Base-by-base conservation (phyloP, 2,329 filamentous ascomycete species). In the Penicillium sp. region DNA sequence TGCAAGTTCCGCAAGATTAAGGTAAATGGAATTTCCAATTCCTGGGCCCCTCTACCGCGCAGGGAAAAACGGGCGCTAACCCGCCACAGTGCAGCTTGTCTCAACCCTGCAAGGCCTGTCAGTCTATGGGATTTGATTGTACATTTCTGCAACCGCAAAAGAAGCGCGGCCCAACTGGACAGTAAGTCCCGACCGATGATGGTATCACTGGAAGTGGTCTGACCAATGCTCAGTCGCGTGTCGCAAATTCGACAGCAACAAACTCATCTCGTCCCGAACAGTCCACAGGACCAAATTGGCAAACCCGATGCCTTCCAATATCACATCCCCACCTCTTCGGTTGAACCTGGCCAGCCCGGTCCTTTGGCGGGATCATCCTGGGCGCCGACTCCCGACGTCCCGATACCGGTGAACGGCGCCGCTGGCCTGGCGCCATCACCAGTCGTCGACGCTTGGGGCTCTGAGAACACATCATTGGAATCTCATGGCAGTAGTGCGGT, bases 111-210 rank as follows among this genome's bases (percentile, higher is more conserved):
- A 69, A 68, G 49, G 69, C 69, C 33, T 78, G 76, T 57, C 61
- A 70, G n/a, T 67, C 67, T 3, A 74, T 73, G 65, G 72, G 72
- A 13, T 72, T 77, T 55, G 68, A 72, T 13, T 78, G 76, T 60
- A 77, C 75, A 7, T 78, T 75, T 57, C 70, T 77, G 39, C 69
- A 73, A 45, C 74, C 74, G 7, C 74, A 77, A 56, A 78, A 77
- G 60, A 77, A 77, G 55, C 69, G 76, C 45, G 76, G 76, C 4
- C 63, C 76, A 39, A 68, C 71, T 26, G 71, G 70, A 53, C 69
- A 73, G 72, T 75, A 63, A 70, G 72, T 72, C 37, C 46, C n/a
- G 29, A 42, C 23, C 19, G 39, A 23, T 42, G 27, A 44, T 54
- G 25, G 14, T 42, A 47, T 57, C 31, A 26, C 50, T 13, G 26